These are phyloP conservation scores for Aegilops bicornis DNA, from an alignment of 176 grass and related monocot species.

Conservation along the genomic window DNA sequence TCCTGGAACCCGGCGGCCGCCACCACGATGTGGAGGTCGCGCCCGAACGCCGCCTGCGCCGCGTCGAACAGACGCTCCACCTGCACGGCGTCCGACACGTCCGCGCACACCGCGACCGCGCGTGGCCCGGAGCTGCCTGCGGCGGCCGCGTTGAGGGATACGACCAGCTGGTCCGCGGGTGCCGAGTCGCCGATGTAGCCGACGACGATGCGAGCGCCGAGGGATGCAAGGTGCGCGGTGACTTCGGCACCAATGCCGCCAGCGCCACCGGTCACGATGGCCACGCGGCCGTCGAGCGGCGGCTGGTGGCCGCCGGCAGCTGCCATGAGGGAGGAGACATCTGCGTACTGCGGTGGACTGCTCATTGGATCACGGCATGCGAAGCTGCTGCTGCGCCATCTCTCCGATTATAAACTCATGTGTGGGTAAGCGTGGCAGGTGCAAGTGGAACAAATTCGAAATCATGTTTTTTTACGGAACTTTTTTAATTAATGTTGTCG, in stretches of 20 bases:
- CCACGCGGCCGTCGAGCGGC: constrained; percentile 40
- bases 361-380: not conserved
- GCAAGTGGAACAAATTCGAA: too few species aligned
- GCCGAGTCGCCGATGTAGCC: constrained; percentile 31
- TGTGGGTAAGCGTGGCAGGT: too few species aligned
- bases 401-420: too few species aligned
- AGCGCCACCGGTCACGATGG: constrained; percentile 49
- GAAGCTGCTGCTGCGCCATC: too few species aligned
- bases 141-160: constrained; percentile 12
- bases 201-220: constrained; percentile 41
- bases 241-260: constrained; percentile 47
- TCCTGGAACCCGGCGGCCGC: constrained; percentile 39
- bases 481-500: too few species aligned
- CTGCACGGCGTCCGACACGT: constrained; percentile 45
- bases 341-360: not conserved
- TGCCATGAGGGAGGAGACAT: not conserved
- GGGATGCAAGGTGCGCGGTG: constrained; percentile 35
- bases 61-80: constrained; percentile 40
- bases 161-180: constrained; percentile 16
- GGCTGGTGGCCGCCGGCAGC: not conserved
- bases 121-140: not conserved
- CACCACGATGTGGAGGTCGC: constrained; percentile 44
- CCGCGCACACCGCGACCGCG: constrained; percentile 37
- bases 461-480: too few species aligned
- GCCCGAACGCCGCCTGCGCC: constrained; percentile 36